Evolutionary conservation across 805 yeast genomes (phyloP).

Genomic region (Suhomyces pyralidae): DNA sequence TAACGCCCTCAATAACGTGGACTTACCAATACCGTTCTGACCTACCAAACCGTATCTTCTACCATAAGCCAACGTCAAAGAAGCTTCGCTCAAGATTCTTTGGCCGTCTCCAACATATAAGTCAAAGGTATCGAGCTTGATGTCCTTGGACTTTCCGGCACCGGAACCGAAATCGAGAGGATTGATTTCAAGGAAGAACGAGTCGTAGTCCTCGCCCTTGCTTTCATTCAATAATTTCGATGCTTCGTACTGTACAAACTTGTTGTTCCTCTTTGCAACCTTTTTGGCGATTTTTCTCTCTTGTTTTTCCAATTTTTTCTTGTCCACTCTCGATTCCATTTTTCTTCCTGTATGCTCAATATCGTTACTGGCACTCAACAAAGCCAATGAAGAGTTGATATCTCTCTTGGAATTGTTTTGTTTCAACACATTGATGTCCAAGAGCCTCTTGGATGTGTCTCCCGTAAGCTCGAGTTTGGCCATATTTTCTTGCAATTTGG

Average conservation of each 20-base stretch:
- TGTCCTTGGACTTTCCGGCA: constrained; percentile 97
- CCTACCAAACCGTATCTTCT: constrained; percentile 97
- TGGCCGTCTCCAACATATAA: constrained; percentile 94
- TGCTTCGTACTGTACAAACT: constrained; percentile 89
- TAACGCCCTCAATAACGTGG: constrained; percentile 85
- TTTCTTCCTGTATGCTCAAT: constrained; percentile 89
- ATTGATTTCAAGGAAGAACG: constrained; percentile 90
- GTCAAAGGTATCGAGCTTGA: constrained; percentile 89
- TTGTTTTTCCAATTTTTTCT: constrained; percentile 94
- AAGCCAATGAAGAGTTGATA: constrained; percentile 69
- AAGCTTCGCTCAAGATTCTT: constrained; percentile 85
- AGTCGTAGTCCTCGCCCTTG: constrained; percentile 78
- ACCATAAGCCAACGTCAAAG: constrained; percentile 84
- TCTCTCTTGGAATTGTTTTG: constrained; percentile 63
- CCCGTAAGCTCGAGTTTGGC: constrained; percentile 77
- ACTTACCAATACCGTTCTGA: constrained; percentile 99
- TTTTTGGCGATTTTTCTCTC: constrained; percentile 96
- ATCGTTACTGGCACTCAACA: constrained; percentile 75
- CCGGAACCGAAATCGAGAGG: constrained; percentile 80
- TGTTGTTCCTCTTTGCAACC: constrained; percentile 84
- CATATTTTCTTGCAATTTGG: constrained; percentile 61
- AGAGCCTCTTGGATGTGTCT: constrained; percentile 81
- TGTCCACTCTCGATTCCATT: constrained; percentile 91
- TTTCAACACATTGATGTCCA: constrained; percentile 68
- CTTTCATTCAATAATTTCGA: constrained; percentile 73